phyloP scores from a whole-genome alignment of 2,329 filamentous ascomycete species.

The Fusarium acutatum region DNA sequence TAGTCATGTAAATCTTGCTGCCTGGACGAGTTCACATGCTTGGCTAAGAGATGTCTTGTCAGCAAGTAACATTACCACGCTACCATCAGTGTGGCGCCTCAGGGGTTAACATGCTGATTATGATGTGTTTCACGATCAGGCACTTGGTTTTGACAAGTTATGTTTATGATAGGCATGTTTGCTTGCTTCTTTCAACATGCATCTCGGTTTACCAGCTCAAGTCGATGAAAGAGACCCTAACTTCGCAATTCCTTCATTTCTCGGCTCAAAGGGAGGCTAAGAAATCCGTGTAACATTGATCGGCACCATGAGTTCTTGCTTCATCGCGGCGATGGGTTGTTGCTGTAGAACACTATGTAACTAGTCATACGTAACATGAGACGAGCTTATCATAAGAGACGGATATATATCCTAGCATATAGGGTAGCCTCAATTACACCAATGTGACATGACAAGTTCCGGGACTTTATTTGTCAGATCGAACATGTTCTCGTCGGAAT shows the following conservation, averaged over 20 bases:
- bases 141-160: conserved; percentile 22
- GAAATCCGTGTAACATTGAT: background rate
- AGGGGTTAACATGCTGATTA: conserved; percentile 21
- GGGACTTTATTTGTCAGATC: background rate
- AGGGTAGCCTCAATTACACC: background rate
- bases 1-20: conserved; percentile 37
- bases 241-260: background rate
- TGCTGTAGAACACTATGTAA: background rate
- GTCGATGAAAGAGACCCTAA: background rate
- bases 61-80: background rate
- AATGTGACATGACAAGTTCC: background rate
- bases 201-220: conserved; percentile 19
- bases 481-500: background rate
- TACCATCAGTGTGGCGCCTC: background rate
- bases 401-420: background rate
- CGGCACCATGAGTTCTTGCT: background rate
- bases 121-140: conserved; percentile 29
- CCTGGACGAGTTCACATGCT: background rate
- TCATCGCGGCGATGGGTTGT: background rate
- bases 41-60: background rate
- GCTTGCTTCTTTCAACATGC: conserved; percentile 12
- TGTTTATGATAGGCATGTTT: background rate
- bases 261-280: background rate
- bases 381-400: background rate
- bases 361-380: background rate